phyloP scores from a whole-genome alignment of 192 early-diverging fungal genomes.

The Rhizoclosmatium sp. region DNA sequence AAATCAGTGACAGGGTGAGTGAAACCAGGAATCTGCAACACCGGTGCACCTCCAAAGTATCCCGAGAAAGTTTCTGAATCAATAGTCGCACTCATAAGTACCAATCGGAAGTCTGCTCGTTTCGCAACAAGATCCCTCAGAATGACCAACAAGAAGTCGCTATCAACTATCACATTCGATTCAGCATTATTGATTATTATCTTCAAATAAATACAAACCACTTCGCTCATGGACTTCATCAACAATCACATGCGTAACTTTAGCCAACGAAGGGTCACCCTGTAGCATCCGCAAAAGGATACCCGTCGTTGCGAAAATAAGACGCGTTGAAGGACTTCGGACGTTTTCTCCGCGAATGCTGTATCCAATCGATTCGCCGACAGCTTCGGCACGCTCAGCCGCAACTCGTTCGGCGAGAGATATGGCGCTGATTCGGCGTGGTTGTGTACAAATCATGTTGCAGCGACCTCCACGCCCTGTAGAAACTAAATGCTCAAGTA shows the following conservation, averaged over 20 bases:
- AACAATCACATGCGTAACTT: conserved; percentile 72
- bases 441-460: conserved; percentile 78
- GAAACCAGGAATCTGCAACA: conserved; percentile 63
- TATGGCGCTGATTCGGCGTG: conserved; percentile 68
- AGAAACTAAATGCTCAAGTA: conserved; percentile 65
- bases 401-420: conserved; percentile 74
- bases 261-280: conserved; percentile 61
- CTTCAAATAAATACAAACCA: conserved; percentile 52
- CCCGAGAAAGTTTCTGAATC: conserved; percentile 58
- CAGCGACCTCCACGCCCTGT: conserved; percentile 43
- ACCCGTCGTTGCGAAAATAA: conserved; percentile 65
- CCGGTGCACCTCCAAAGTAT: conserved; percentile 58
- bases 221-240: conserved; percentile 84
- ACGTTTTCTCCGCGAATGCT: conserved; percentile 73
- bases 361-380: conserved; percentile 71
- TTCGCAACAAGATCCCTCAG: conserved; percentile 67
- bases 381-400: conserved; percentile 69
- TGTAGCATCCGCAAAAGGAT: conserved; percentile 75
- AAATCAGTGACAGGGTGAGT: conserved; percentile 57
- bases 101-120: conserved; percentile 59
- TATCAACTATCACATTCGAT: conserved; percentile 30
- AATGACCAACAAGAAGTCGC: conserved; percentile 78
- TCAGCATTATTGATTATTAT: too few relatives aligned
- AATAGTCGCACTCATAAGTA: conserved; percentile 78
- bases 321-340: conserved; percentile 22